phyloP scores from a whole-genome alignment of 2,329 filamentous ascomycete genomes.

The Mycosphaerella sp. region DNA sequence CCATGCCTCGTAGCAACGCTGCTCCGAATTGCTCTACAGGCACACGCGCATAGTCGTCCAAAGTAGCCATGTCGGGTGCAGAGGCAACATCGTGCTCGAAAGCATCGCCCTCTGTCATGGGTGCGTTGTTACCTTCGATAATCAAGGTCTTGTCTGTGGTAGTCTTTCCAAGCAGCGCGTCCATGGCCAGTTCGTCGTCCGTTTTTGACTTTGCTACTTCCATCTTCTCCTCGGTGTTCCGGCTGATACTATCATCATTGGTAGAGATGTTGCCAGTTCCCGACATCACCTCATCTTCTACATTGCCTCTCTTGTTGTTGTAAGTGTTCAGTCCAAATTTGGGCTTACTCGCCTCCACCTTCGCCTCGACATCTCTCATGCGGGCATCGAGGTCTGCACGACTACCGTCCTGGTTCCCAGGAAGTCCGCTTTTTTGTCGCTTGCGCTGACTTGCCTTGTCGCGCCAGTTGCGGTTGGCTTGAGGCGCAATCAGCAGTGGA shows the following conservation, averaged over 20 bases:
- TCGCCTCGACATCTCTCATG: slow-evolving; percentile 25
- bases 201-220: slow-evolving; percentile 34
- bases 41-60: slow-evolving; percentile 80
- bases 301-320: slow-evolving; percentile 25
- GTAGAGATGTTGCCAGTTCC: slow-evolving; percentile 3
- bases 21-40: slow-evolving; percentile 94
- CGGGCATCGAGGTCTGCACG: slow-evolving; percentile 21
- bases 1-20: slow-evolving; percentile 85
- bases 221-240: slow-evolving; percentile 21
- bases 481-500: slow-evolving; percentile 52
- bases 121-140: slow-evolving; percentile 31
- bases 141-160: slow-evolving; percentile 33
- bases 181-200: slow-evolving; percentile 52
- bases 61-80: slow-evolving; percentile 66
- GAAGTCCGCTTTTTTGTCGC: slow-evolving; percentile 52
- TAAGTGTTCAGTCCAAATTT: slow-evolving; percentile 48
- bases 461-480: slow-evolving; percentile 58
- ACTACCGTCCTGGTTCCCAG: slow-evolving; percentile 32
- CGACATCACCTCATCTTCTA: slow-evolving; percentile 5
- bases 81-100: slow-evolving; percentile 55
- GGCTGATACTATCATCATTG: slow-evolving; percentile 1
- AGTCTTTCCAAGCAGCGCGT: slow-evolving; percentile 40
- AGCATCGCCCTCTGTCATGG: slow-evolving; percentile 32
- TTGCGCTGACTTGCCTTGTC: slow-evolving; percentile 45
- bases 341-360: slow-evolving; percentile 39